A percentile compares a stretch with the other conserved stretches of the same genome.
These are phyloP conservation scores for Solanum virginianum DNA, from an alignment of 257 asterid genomes.

Conservation along the genomic window DNA sequence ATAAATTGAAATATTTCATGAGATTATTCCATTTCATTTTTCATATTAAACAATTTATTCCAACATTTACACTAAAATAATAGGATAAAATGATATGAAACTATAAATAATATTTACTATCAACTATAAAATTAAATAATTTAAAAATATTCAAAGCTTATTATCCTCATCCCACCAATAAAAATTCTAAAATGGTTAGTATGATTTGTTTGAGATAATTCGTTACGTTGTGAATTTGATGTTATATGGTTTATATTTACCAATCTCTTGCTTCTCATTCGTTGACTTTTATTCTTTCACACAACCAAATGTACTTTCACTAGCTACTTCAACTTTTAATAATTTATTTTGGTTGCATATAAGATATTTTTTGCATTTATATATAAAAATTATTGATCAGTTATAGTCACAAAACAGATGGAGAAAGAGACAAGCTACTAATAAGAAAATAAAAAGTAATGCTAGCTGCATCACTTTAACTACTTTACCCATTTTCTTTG, in stretches of 20 bases:
- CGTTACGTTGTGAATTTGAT: background rate
- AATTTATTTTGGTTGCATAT: background rate
- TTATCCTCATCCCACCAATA: too few species aligned
- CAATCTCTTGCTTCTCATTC: background rate
- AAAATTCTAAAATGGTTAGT: background rate
- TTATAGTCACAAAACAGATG: background rate
- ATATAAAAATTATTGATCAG: background rate
- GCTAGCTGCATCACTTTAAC: background rate
- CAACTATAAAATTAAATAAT: background rate
- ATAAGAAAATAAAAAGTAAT: background rate
- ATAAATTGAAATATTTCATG: background rate
- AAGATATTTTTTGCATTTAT: background rate
- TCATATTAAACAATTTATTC: background rate
- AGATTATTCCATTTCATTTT: background rate
- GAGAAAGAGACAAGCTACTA: background rate
- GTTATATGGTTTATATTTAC: background rate
- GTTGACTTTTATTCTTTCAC: background rate
- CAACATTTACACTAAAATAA: background rate
- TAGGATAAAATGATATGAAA: too few species aligned
- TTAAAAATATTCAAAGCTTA: background rate
- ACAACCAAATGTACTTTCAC: background rate
- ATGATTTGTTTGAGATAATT: background rate
- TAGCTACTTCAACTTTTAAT: background rate
- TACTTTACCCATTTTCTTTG: background rate
- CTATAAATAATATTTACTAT: too few species aligned